Percentiles rank a stretch among this genome's conserved stretches.
phyloP scores from a whole-genome alignment of 2,329 filamentous ascomycete genomes.

The Fusarium fracticaudum region DNA sequence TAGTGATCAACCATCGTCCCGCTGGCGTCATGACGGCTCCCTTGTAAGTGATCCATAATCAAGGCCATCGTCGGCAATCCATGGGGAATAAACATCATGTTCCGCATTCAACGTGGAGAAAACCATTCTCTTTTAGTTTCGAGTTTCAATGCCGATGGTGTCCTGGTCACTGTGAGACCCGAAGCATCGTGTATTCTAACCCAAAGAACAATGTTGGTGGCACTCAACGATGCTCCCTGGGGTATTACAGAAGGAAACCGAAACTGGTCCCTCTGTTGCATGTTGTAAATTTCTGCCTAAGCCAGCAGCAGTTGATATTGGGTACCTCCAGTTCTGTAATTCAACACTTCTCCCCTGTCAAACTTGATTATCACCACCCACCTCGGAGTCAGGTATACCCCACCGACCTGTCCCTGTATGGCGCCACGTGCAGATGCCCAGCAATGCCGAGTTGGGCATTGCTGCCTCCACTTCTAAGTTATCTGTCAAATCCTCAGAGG shows the following conservation, averaged over 20 bases:
- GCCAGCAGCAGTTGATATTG: slow-evolving; percentile 8
- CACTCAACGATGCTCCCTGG: neutral
- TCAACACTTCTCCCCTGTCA: slow-evolving; percentile 17
- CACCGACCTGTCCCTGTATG: slow-evolving; percentile 40
- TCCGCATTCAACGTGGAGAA: slow-evolving; percentile 30
- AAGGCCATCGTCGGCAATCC: slow-evolving; percentile 8
- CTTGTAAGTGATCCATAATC: slow-evolving; percentile 15
- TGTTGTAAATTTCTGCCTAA: slow-evolving; percentile 26
- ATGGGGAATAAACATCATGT: slow-evolving; percentile 24
- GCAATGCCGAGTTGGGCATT: slow-evolving; percentile 36
- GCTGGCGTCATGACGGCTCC: slow-evolving; percentile 10
- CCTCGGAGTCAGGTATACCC: slow-evolving; percentile 27
- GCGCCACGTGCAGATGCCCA: slow-evolving; percentile 42
- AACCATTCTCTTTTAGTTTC: slow-evolving; percentile 1
- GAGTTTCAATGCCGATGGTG: slow-evolving; percentile 7
- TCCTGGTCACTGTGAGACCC: slow-evolving; percentile 11
- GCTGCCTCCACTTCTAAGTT: slow-evolving; percentile 14
- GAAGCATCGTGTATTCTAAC: neutral
- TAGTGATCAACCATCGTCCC: slow-evolving; percentile 8
- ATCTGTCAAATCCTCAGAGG: slow-evolving; percentile 13
- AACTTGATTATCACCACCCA: slow-evolving; percentile 33
- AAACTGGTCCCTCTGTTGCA: neutral
- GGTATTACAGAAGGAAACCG: neutral
- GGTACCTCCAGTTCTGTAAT: neutral
- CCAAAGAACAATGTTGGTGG: neutral